These are phyloP conservation scores for Arxiozyma slooffiae DNA, from an alignment of 1,139 yeast species.

Conservation along the genomic window DNA sequence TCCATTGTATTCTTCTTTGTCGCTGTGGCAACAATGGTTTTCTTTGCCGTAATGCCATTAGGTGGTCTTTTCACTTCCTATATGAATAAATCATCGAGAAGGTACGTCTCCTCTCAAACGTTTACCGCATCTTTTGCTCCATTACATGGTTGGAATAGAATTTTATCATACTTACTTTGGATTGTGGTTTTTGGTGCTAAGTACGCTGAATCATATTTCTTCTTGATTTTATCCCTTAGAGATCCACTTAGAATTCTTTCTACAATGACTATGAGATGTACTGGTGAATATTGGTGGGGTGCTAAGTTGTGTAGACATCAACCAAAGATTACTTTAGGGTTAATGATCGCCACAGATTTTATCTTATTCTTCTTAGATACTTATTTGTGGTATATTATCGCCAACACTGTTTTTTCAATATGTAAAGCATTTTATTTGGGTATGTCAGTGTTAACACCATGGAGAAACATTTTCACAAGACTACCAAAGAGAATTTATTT, in stretches of 20 bases:
- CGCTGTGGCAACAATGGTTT: slow-evolving; percentile 71
- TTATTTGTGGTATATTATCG: slow-evolving; percentile 94
- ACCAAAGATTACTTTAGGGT: slow-evolving; percentile 77
- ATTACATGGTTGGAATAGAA: slow-evolving; percentile 82
- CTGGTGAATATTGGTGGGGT: slow-evolving; percentile 88
- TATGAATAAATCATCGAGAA: slow-evolving; percentile 79
- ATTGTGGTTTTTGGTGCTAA: slow-evolving; percentile 79
- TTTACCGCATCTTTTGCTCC: slow-evolving; percentile 87
- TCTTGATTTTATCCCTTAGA: slow-evolving; percentile 79
- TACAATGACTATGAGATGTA: slow-evolving; percentile 59
- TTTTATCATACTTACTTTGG: slow-evolving; percentile 94
- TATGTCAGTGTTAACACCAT: slow-evolving; percentile 95
- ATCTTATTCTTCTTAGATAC: slow-evolving; percentile 96
- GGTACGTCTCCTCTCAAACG: slow-evolving; percentile 87
- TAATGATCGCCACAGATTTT: slow-evolving; percentile 87
- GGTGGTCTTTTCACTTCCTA: slow-evolving; percentile 95
- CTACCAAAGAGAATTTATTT: slow-evolving; percentile 97
- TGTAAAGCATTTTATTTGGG: slow-evolving; percentile 97
- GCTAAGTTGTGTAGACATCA: slow-evolving; percentile 69
- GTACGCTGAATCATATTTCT: slow-evolving; percentile 82
- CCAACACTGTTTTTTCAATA: slow-evolving; percentile 89
- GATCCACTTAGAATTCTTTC: slow-evolving; percentile 82
- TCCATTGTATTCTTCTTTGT: slow-evolving; percentile 85
- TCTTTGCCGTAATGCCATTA: slow-evolving; percentile 90
- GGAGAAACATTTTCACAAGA: slow-evolving; percentile 97